phyloP scores from a whole-genome alignment of 2,329 filamentous ascomycete species.

The Cercospora sesami region DNA sequence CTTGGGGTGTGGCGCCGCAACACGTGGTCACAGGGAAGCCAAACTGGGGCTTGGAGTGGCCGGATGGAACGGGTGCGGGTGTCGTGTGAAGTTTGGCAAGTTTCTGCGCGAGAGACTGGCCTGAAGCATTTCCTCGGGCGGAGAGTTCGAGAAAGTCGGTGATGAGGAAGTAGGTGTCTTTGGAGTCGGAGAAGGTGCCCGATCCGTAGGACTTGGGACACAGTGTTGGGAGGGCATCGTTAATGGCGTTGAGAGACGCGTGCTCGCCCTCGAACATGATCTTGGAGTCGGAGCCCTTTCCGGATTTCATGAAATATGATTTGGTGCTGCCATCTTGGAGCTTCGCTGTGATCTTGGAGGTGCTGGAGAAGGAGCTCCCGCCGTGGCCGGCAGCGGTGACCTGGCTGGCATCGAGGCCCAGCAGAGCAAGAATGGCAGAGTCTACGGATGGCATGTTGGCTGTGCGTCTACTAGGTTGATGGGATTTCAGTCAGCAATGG shows the following conservation, averaged over 20 bases:
- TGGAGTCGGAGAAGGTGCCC: slow-evolving; percentile 55
- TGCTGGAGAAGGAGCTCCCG: slow-evolving; percentile 64
- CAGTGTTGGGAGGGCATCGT: slow-evolving; percentile 68
- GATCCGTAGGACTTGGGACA: slow-evolving; percentile 75
- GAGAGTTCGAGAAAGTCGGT: slow-evolving; percentile 79
- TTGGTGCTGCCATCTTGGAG: slow-evolving; percentile 52
- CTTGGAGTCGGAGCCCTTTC: slow-evolving; percentile 58
- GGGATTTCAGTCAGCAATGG: not conserved
- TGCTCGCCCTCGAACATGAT: slow-evolving; percentile 79
- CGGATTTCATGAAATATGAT: slow-evolving; percentile 72
- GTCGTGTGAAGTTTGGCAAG: slow-evolving; percentile 77
- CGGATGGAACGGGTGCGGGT: slow-evolving; percentile 65
- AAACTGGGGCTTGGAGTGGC: slow-evolving; percentile 63
- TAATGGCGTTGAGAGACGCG: slow-evolving; percentile 78
- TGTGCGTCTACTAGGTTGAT: not conserved
- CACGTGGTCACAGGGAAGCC: slow-evolving; percentile 84
- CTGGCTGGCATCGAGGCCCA: slow-evolving; percentile 57
- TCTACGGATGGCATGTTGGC: slow-evolving; percentile 50
- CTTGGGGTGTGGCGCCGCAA: slow-evolving; percentile 80
- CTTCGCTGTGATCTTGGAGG: slow-evolving; percentile 58
- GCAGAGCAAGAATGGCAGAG: slow-evolving; percentile 60
- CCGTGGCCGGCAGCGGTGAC: slow-evolving; percentile 64
- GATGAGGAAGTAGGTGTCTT: slow-evolving; percentile 57
- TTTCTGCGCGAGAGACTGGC: slow-evolving; percentile 67
- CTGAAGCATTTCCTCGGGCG: slow-evolving; percentile 37